phyloP scores from a whole-genome alignment of 2,329 filamentous ascomycete species.

The Daldinia sp. region DNA sequence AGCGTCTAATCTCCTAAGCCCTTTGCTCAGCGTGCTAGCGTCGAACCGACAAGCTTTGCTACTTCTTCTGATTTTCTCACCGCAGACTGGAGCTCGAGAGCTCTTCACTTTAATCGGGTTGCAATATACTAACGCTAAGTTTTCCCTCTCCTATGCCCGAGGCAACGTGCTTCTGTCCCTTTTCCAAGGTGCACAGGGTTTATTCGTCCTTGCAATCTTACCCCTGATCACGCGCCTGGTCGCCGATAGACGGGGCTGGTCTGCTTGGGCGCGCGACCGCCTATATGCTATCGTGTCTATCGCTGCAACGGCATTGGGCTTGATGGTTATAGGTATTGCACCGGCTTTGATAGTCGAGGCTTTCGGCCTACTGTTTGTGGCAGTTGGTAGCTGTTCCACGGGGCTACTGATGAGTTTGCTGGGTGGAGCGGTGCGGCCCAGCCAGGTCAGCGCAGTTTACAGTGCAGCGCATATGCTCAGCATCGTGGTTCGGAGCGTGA shows the following conservation, averaged over 20 bases:
- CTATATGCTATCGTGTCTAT: not conserved
- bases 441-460: not conserved
- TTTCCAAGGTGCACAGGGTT: not conserved
- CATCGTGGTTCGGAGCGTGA: not conserved
- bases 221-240: not conserved
- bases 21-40: not conserved
- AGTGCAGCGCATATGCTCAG: not conserved
- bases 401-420: not conserved
- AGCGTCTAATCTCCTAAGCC: not conserved
- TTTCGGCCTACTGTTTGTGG: not conserved
- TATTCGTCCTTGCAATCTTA: not conserved
- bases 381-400: not conserved
- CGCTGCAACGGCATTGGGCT: not conserved
- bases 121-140: not conserved
- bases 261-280: not conserved
- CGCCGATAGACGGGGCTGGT: not conserved
- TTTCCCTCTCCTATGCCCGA: not conserved
- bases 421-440: not conserved
- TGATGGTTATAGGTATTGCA: not conserved
- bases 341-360: not conserved
- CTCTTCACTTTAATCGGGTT: not conserved
- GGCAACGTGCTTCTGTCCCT: not conserved
- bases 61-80: not conserved
- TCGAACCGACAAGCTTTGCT: not conserved
- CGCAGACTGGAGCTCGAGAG: not conserved